Percentiles rank a stretch among this genome's conserved stretches.
Conservation (phyloP, 2,329 filamentous ascomycete species). For the Chaetomiaceae sp. region DNA sequence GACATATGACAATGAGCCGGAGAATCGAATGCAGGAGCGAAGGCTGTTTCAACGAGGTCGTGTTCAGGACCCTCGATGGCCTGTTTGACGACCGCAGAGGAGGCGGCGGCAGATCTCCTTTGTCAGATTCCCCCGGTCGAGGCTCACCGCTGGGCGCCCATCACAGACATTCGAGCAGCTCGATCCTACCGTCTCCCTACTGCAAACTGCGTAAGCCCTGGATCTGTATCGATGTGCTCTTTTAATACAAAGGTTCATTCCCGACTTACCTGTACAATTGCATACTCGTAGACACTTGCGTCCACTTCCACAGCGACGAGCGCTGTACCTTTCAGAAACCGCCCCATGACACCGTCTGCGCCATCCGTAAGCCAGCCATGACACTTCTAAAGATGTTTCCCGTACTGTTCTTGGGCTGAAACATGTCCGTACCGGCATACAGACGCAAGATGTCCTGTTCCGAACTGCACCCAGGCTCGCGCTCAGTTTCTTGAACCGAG, state of each 20-base stretch:
- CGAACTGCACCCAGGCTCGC: conserved; percentile 21
- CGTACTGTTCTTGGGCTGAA: not conserved
- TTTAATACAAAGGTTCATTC: no score
- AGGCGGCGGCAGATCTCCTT: conserved; percentile 10
- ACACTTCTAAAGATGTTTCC: not conserved
- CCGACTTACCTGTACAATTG: not conserved
- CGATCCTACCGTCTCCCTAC: conserved; percentile 17
- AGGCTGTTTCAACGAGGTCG: conserved; percentile 21
- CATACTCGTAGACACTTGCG: conserved; percentile 18
- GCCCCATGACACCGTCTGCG: conserved; percentile 22
- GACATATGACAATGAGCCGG: conserved; percentile 17
- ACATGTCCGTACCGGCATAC: no score
- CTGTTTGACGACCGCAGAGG: conserved; percentile 12
- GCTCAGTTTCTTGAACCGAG: conserved; percentile 22
- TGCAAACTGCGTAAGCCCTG: conserved; percentile 21
- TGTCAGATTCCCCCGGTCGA: conserved; percentile 7
- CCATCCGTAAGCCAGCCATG: conserved; percentile 17
- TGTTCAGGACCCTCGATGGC: conserved; percentile 20
- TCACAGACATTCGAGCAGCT: conserved; percentile 11
- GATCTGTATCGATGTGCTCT: not conserved
- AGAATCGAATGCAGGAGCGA: conserved; percentile 20
- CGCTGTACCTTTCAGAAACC: conserved; percentile 23
- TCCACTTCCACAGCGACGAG: conserved; percentile 20
- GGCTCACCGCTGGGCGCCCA: conserved; percentile 12
- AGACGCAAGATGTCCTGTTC: conserved; percentile 23